Base-by-base conservation (phyloP, 2,329 filamentous ascomycete genomes). In the Leptographium procerum region DNA sequence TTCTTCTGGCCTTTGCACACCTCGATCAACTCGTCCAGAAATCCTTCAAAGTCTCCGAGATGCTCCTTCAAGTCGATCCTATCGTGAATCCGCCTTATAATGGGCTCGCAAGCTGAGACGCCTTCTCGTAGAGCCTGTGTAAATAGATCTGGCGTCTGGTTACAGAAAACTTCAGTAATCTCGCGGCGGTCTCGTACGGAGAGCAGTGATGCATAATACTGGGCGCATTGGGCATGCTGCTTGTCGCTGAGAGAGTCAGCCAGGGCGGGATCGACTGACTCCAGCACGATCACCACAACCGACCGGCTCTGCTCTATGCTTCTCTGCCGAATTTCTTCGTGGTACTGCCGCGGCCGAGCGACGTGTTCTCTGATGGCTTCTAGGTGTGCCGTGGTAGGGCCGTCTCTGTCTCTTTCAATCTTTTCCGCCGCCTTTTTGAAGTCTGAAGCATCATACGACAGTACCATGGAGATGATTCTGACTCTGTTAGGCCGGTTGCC, bases 181-280 rank as follows among this genome's bases (percentile, higher is more conserved):
- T 85, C 79, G 59, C 88, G 82, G n/a, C 88, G 81, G 67, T 94
- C 89, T 40, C 84, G 82, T 10, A 88, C 80, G 0, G 85, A 84
- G 28, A 91, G 78, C n/a, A 84, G 77, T 1, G 86, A 82, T 0
- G 84, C 80, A 63, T 88, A 83, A 69, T 89, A 91, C 59, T 88
- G 83, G 51, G 87, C 75, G 40, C 84, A 86, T 61, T 81, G 77
- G 3, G 71, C 70, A 63, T 91, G 87, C 62, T 88, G 83, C 11
- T 72, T 64, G 13, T 85, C 79, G 2, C 76, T 79, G 28, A 89
- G 69, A 0, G 75, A 71, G 0, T 72, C 67, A 1, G 72, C 68
- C 6, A 79, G 69, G 1, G 71, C 68, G 1, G 78, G 72, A 47
- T 81, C 75, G 1, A 76, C 69, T 0, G 74, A 71, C 40, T 80